Conservation (phyloP, 2,329 filamentous ascomycete genomes). For the Colletotrichum theobromicola region DNA sequence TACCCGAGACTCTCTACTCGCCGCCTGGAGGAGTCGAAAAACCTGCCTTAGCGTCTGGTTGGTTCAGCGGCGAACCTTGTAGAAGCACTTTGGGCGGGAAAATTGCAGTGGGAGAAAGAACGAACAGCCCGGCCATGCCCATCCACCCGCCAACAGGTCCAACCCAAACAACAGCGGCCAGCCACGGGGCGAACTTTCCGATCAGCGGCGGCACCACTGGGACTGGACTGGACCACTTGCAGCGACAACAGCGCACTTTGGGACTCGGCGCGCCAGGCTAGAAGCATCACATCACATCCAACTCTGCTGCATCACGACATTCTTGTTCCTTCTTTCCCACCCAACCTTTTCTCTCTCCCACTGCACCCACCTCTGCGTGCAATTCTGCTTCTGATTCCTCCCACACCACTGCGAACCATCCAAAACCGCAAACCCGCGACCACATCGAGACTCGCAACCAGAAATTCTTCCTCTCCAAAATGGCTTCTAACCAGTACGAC, state of each 20-base stretch:
- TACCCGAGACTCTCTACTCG: neutral
- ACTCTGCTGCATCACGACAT: constrained; percentile 11
- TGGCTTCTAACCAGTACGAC: constrained; percentile 59
- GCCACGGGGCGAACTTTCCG: neutral
- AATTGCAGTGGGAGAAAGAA: neutral
- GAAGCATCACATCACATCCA: neutral
- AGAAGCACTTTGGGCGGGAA: neutral
- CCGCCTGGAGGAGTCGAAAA: neutral
- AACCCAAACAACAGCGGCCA: constrained; percentile 10
- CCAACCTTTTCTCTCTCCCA: neutral
- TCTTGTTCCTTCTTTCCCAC: neutral
- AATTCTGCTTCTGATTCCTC: neutral
- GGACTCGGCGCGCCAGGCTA: neutral
- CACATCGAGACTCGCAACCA: neutral
- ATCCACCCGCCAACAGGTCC: constrained; percentile 24
- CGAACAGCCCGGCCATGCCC: neutral
- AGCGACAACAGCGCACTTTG: neutral
- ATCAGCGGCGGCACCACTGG: neutral
- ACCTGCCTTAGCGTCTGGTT: constrained; percentile 10
- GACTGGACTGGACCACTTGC: neutral
- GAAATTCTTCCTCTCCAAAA: constrained; percentile 26
- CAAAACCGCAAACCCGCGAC: neutral
- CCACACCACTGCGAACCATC: neutral
- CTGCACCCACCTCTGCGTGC: neutral
- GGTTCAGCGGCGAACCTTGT: constrained; percentile 20